Evolutionary conservation across 1,284 basidiomycete genomes (phyloP).

Genomic region (Tremellales sp.): DNA sequence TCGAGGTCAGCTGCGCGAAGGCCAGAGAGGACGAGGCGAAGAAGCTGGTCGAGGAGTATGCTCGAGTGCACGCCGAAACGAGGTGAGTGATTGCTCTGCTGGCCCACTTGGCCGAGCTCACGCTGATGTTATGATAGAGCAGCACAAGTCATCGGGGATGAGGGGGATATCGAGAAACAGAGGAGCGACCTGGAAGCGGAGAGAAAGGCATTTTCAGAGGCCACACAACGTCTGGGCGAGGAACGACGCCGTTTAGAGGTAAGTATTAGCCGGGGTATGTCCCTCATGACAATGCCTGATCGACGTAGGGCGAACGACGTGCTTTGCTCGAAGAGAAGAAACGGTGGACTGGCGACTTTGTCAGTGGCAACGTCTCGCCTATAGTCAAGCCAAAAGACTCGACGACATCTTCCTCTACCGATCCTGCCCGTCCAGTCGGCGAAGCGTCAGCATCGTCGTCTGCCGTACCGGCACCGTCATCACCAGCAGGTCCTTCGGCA

Average conservation of each 20-base stretch:
- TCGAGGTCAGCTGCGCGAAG: slow-evolving; percentile 36
- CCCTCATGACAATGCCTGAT: slow-evolving; percentile 1
- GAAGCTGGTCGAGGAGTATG: slow-evolving; percentile 33
- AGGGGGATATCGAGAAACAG: slow-evolving; percentile 38
- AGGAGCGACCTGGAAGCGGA: slow-evolving; percentile 59
- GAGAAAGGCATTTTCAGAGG: slow-evolving; percentile 62
- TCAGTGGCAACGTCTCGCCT: not conserved
- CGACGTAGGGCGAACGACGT: slow-evolving; percentile 53
- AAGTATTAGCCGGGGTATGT: slow-evolving; percentile 13
- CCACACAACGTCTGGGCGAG: slow-evolving; percentile 59
- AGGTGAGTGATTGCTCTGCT: slow-evolving; percentile 25
- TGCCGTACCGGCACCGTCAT: not conserved
- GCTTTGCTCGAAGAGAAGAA: slow-evolving; percentile 64
- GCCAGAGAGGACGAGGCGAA: slow-evolving; percentile 38
- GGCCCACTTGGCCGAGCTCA: slow-evolving; percentile 35
- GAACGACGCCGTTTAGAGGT: slow-evolving; percentile 69
- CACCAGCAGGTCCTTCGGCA: not conserved
- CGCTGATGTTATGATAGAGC: slow-evolving; percentile 50
- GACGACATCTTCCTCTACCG: slow-evolving; percentile 1
- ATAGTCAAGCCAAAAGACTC: not conserved
- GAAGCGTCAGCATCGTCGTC: slow-evolving; percentile 2
- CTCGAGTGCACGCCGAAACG: slow-evolving; percentile 23
- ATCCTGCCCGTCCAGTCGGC: no score
- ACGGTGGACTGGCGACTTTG: slow-evolving; percentile 16
- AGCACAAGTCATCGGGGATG: slow-evolving; percentile 53